A percentile compares a stretch with the other conserved stretches of the same genome.
phyloP scores from a whole-genome alignment of 2,329 filamentous ascomycete species.

The Paracoccidioides lutzii region DNA sequence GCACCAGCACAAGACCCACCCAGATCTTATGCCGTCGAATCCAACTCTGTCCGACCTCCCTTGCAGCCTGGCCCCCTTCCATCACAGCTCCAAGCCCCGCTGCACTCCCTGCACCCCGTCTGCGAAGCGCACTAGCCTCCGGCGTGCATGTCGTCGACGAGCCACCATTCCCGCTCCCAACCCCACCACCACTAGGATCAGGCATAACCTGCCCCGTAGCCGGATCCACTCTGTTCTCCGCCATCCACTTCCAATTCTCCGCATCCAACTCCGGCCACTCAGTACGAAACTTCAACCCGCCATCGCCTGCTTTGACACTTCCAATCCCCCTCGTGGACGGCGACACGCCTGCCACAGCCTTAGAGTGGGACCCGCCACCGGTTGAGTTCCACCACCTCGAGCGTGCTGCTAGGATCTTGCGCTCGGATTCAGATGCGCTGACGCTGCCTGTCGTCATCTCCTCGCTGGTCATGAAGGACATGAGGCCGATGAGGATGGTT shows the following conservation, averaged over 20 bases:
- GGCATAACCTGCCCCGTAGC: conserved; percentile 57
- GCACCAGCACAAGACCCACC: conserved; percentile 55
- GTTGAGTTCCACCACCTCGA: conserved; percentile 96
- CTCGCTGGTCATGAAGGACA: conserved; percentile 97
- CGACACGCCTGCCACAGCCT: conserved; percentile 38
- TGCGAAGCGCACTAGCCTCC: conserved; percentile 50
- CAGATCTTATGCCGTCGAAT: conserved; percentile 65
- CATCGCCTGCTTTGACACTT: conserved; percentile 76
- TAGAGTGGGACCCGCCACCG: conserved; percentile 60
- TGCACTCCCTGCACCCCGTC: conserved; percentile 46
- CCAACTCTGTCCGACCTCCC: conserved; percentile 74
- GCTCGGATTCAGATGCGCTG: conserved; percentile 61
- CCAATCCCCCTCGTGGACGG: conserved; percentile 56
- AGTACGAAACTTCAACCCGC: conserved; percentile 72
- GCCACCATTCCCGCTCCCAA: not conserved
- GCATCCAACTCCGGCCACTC: conserved; percentile 85
- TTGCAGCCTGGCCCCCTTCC: conserved; percentile 61
- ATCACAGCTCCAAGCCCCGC: conserved; percentile 51
- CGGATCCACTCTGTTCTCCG: conserved; percentile 64
- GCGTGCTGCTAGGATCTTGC: conserved; percentile 61
- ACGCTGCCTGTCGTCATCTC: conserved; percentile 96
- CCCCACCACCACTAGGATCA: conserved; percentile 36
- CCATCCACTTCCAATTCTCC: conserved; percentile 90
- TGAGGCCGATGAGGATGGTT: conserved; percentile 83
- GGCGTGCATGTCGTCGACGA: conserved; percentile 41